These are phyloP conservation scores for Stylosanthes scabra DNA, from an alignment of 331 rosid genomes.

Conservation along the genomic window DNA sequence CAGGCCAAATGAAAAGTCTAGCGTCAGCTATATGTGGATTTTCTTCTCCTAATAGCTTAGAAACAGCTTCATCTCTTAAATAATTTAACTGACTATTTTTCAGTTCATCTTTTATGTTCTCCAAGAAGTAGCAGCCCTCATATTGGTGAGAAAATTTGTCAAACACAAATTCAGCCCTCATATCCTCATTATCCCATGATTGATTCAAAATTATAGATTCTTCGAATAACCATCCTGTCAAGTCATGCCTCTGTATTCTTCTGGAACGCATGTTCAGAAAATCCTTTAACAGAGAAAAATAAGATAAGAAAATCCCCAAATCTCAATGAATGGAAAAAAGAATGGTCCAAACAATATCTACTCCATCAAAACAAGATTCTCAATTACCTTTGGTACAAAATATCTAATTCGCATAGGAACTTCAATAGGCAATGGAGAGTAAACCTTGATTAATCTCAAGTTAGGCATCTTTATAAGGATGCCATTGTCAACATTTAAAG, in stretches of 20 bases:
- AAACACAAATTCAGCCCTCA: not conserved
- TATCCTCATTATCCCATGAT: too few relatives aligned
- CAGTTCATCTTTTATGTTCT: not conserved
- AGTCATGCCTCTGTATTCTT: not conserved
- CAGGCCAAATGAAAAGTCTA: slow-evolving; percentile 16
- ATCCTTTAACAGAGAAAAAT: not conserved
- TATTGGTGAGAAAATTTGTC: not conserved
- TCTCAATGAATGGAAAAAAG: not conserved
- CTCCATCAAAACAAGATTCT: not conserved
- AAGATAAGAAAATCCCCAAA: not conserved
- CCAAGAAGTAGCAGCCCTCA: not conserved
- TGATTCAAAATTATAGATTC: too few relatives aligned
- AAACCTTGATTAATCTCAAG: slow-evolving; percentile 26
- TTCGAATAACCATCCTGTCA: not conserved
- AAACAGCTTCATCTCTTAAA: not conserved
- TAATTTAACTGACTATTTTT: not conserved
- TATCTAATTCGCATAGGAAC: not conserved
- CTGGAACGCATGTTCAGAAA: not conserved
- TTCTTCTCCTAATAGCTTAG: not conserved
- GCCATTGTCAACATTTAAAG: not conserved
- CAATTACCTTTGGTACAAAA: not conserved
- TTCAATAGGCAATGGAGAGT: not conserved
- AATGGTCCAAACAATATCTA: too few relatives aligned
- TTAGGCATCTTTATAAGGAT: slow-evolving; percentile 1
- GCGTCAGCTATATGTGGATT: not conserved